Conservation (phyloP, 2,329 filamentous ascomycete genomes). For the Pochonia chlamydosporia region DNA sequence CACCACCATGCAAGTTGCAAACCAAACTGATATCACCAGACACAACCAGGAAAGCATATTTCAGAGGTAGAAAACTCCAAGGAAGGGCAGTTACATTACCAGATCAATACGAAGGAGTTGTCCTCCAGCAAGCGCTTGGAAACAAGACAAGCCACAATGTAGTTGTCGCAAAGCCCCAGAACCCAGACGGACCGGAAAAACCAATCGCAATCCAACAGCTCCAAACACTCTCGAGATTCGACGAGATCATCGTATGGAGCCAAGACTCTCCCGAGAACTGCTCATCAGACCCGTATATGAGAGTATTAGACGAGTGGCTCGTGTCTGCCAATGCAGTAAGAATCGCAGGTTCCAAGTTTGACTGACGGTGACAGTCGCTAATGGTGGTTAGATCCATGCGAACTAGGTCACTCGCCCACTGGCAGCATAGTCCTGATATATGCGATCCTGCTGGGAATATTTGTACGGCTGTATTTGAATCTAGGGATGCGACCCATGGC, state of each 20-base stretch:
- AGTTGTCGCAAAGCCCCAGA: background rate
- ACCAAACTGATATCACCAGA: slow-evolving; percentile 29
- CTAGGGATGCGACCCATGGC: too few relatives aligned
- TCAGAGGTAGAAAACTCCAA: slow-evolving; percentile 73
- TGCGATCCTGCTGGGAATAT: too few relatives aligned
- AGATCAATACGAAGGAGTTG: slow-evolving; percentile 61
- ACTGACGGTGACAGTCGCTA: background rate
- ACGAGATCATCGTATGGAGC: slow-evolving; percentile 75
- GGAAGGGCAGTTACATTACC: slow-evolving; percentile 64
- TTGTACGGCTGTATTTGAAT: too few relatives aligned
- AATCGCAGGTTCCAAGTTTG: background rate
- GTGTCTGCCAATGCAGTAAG: slow-evolving; percentile 61
- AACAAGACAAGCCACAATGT: background rate
- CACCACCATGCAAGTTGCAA: background rate
- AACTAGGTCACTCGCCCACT: too few relatives aligned
- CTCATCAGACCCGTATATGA: slow-evolving; percentile 62
- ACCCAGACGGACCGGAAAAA: background rate
- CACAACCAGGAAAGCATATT: slow-evolving; percentile 53
- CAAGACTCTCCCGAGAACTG: slow-evolving; percentile 64
- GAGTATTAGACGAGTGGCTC: slow-evolving; percentile 77
- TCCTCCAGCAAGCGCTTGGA: slow-evolving; percentile 33
- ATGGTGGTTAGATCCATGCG: background rate
- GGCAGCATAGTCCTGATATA: too few relatives aligned
- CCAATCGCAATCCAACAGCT: background rate
- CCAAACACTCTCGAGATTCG: slow-evolving; percentile 45